phyloP scores from a whole-genome alignment of 2,329 filamentous ascomycete species.

The Exophiala xenobiotica region DNA sequence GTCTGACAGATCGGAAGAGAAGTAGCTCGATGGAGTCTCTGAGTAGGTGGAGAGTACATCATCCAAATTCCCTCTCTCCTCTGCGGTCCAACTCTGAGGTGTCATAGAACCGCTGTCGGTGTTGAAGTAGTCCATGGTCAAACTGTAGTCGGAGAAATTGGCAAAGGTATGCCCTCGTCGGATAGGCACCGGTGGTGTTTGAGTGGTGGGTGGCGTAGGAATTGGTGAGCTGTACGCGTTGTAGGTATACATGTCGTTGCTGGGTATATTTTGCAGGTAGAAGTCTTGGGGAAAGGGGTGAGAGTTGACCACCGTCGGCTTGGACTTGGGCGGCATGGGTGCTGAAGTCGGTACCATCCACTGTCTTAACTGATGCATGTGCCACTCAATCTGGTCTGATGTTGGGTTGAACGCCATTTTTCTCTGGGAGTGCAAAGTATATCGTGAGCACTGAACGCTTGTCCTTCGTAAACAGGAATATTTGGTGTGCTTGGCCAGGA shows the following conservation, averaged over 20 bases:
- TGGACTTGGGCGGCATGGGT: slow-evolving; percentile 16
- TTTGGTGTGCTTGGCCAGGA: too few relatives aligned
- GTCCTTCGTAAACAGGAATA: too few relatives aligned
- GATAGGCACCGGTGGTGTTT: slow-evolving; percentile 9
- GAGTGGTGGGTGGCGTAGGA: slow-evolving; percentile 8
- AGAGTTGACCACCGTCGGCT: neutral
- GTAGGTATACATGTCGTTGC: slow-evolving; percentile 23
- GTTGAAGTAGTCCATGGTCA: slow-evolving; percentile 17
- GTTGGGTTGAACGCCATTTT: slow-evolving; percentile 25
- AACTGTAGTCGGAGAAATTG: slow-evolving; percentile 18
- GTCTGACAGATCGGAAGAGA: slow-evolving; percentile 25
- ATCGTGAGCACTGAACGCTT: neutral
- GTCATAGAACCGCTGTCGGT: slow-evolving; percentile 11
- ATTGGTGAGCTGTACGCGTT: slow-evolving; percentile 10
- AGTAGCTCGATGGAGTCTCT: slow-evolving; percentile 27
- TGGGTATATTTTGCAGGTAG: slow-evolving; percentile 24
- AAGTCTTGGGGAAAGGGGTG: slow-evolving; percentile 23
- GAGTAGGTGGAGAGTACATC: slow-evolving; percentile 29
- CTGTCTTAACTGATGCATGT: slow-evolving; percentile 29
- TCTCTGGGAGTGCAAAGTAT: neutral
- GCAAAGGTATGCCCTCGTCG: slow-evolving; percentile 22
- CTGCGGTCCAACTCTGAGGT: slow-evolving; percentile 19
- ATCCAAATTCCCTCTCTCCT: slow-evolving; percentile 23
- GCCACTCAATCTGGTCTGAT: slow-evolving; percentile 27
- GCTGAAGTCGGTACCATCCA: slow-evolving; percentile 29